Base-by-base conservation (phyloP, 805 yeast species). In the Clavispora asparagi region DNA sequence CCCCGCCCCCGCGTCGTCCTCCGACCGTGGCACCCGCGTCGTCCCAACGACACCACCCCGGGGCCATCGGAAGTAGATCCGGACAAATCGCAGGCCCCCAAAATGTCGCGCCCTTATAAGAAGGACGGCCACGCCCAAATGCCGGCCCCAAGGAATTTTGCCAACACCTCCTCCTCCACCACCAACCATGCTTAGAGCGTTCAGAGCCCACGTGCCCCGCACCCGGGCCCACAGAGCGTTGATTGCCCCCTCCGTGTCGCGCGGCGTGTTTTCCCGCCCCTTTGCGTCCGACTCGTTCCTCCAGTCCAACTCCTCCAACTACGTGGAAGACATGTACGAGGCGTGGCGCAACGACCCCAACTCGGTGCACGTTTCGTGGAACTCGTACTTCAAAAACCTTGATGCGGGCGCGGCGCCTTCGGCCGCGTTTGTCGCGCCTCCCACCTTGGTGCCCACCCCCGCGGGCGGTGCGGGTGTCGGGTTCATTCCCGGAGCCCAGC, bases 251-350 rank as follows among this genome's bases (percentile, higher is more conserved):
- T 31, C 42, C 33, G 40, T 44, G 31, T 7, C 42, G 48, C 35
- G 23, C 31, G 23, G 23, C 28, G 38, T n/a, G 2, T 46, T 47
- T 36, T 32, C 53, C 50, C 64, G 68, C 50, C 47, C 50, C 28
- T 59, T 59, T 49, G 74, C 78, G 47, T 62, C 71, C 47, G 99
- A 94, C 70, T 77, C 82, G 37, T 94, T 94, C 68, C 71, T 91
- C 56, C 87, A 86, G 56, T 81, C 94, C 49, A 81, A 82, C 64
- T 87, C 87, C 68, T 94, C 96, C 52, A 82, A 83, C 60, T 94
- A 94, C 69, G 87, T 94, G 59, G 99, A 94, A 68, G 97, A 94
- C 74, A 94, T 94, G 99, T 94, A 90, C 70, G 81, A 81, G 53
- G 91, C 96, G 43, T 94, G 98, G 98, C 78, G 81, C 61, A 68